Base-by-base conservation (phyloP, 352 stramenopile species). In the Pythium coloratum region DNA sequence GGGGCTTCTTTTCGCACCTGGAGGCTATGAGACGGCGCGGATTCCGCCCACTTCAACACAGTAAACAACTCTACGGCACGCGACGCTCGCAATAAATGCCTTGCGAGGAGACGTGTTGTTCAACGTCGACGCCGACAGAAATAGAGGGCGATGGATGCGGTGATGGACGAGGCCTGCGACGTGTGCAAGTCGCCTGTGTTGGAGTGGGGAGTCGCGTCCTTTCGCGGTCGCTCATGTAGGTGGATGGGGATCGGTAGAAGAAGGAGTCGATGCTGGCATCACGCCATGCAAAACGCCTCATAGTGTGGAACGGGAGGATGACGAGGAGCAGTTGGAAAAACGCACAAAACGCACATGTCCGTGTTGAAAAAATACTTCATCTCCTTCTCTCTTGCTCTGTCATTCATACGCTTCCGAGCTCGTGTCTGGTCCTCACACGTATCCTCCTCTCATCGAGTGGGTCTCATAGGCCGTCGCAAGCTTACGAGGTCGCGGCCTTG, bases 401-500 rank as follows among this genome's bases (percentile, higher is more conserved):
- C 46, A 13, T 53, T 53, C 16, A 8, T n/a, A 30, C 20, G 46
- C 12, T n/a, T 14, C 6, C 4, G 46, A 18, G 6, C 16, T 53
- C n/a, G n/a, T 24, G 46, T 24, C 46, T 30, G 46, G n/a, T 5
- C 6, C 10, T 53, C 12, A 32, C 46, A 53, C 46, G 46, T 53
- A 53, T 53, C n/a, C 12, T 24, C 46, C 46, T 53, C 38, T 16
- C 46, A 6, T 13, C n/a, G 42, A 24, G 20, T 24, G 20, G 20
- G 20, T 30, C 18, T 20, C 14, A 32, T 9, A 8, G 46, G n/a
- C 32, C 20, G 46, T 30, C 0, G n/a, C 6, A 13, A 3, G 16
- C 51, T 40, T 69, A 63, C 12, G 42, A 28, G 8, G 24, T 18
- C 2, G 59, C 44, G 36, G 58, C 26, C 57, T 66, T 70, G 49